Percentiles rank a stretch among this genome's conserved stretches.
phyloP scores from a whole-genome alignment of 2,329 filamentous ascomycete species.

The Penicillium sp. region DNA sequence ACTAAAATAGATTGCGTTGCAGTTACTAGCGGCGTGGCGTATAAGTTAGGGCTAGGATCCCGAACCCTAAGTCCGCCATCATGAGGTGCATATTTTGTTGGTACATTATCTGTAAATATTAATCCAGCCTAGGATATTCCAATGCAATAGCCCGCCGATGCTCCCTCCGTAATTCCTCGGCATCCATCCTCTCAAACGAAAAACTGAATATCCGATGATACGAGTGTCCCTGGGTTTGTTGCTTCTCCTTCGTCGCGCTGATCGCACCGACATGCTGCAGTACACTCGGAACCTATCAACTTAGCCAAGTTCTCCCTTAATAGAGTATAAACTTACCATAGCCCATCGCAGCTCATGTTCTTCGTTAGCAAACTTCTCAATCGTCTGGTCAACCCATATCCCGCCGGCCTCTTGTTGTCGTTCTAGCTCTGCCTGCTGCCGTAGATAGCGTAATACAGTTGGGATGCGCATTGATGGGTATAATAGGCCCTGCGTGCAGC shows the following conservation, averaged over 20 bases:
- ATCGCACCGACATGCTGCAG: background rate
- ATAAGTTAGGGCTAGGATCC: background rate
- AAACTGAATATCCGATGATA: background rate
- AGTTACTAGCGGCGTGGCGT: too few relatives aligned
- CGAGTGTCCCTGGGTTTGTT: background rate
- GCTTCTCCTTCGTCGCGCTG: background rate
- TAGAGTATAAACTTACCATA: background rate
- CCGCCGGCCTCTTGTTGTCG: conserved; percentile 29
- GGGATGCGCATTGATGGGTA: conserved; percentile 32
- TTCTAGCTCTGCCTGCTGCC: conserved; percentile 18
- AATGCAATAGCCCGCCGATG: background rate
- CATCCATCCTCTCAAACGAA: background rate
- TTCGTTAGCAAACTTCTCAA: conserved; percentile 40
- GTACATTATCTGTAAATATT: too few relatives aligned
- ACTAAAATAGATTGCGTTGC: too few relatives aligned
- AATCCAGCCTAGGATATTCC: too few relatives aligned
- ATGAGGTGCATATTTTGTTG: too few relatives aligned
- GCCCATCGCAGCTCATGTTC: conserved; percentile 39
- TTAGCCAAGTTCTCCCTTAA: background rate
- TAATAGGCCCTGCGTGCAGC: conserved; percentile 43
- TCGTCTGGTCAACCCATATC: conserved; percentile 37
- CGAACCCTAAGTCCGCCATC: background rate
- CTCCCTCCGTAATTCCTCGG: background rate
- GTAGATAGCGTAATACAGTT: background rate
- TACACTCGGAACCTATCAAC: background rate